These are phyloP conservation scores for Fusarium chaquense DNA, from an alignment of 2,329 filamentous ascomycete genomes.

Conservation along the genomic window DNA sequence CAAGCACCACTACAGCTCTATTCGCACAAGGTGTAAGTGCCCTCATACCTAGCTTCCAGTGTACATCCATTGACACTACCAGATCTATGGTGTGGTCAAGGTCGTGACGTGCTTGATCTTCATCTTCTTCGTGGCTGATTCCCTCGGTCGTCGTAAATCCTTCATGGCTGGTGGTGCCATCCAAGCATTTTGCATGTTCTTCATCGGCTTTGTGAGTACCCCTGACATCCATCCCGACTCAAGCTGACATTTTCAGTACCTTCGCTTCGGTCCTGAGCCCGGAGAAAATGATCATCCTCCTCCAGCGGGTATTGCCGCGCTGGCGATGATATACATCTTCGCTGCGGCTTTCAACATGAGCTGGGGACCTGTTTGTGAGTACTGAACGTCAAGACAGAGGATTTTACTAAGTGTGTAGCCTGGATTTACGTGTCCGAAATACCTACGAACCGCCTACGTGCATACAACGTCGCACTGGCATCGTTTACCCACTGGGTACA, in stretches of 20 bases:
- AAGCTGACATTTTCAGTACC: slow-evolving; percentile 54
- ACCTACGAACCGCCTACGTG: slow-evolving; percentile 68
- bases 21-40: slow-evolving; percentile 71
- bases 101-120: slow-evolving; percentile 71
- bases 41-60: fast-evolving
- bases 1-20: slow-evolving; percentile 64
- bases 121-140: slow-evolving; percentile 72
- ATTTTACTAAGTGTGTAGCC: slow-evolving; percentile 17
- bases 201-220: slow-evolving; percentile 62
- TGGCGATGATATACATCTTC: slow-evolving; percentile 73
- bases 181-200: slow-evolving; percentile 63
- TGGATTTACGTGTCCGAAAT: slow-evolving; percentile 70
- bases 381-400: fast-evolving
- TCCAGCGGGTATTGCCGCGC: slow-evolving; percentile 61
- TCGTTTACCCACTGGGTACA: slow-evolving; percentile 74
- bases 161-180: slow-evolving; percentile 46
- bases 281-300: slow-evolving; percentile 54
- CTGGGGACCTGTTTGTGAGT: slow-evolving; percentile 74
- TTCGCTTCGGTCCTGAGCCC: slow-evolving; percentile 59
- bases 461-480: slow-evolving; percentile 70
- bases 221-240: fast-evolving
- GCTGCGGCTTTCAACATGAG: slow-evolving; percentile 71
- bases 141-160: slow-evolving; percentile 67
- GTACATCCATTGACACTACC: fast-evolving
- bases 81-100: slow-evolving; percentile 72